Evolutionary conservation across 2,329 filamentous ascomycete species (phyloP), one percentile per base, ranked within the genome.

Genomic region (Penicillium sp.): DNA sequence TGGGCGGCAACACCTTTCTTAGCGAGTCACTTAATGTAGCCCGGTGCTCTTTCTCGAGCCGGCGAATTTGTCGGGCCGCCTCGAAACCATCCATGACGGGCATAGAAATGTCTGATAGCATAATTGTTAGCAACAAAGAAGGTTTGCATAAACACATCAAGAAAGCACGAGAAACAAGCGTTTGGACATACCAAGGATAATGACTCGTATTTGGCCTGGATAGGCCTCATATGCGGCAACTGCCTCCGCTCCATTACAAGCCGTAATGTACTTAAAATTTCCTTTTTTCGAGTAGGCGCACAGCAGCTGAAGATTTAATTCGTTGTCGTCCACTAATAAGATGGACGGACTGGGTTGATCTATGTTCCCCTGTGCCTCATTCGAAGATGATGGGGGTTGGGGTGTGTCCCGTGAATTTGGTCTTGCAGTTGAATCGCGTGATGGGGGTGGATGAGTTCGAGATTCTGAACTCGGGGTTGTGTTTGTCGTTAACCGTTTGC

Each of bases 291-390:
- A 61, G 47, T 63, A 71, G 3, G 68, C 68, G 45, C 63, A 60
- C 8, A 73, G 64, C 9, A 74, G 56, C 45, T 68, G 65, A 4
- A 73, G 63, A 49, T 74, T 74, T 41, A 74, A 19, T 7, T 61
- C 58, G 49, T 75, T 75, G 56, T 75, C 72, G 50, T 75, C 72
- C 4, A 75, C 72, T 14, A 75, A 58, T 5, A 74, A 57, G 7
- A 72, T 59, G 19, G 55, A 35, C 23, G 16, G 53, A 4, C 30
- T 10, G 19, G 14, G 14, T 7, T n/a, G 1, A 13, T 39, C 32
- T 30, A 11, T 14, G 18, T 30, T n/a, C 3, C 26, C 11, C 18
- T n/a, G 29, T 2, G 16, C 34, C 13, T 8, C 3, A 2, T 41
- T 29, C 8, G 47, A 11, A 34, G 26, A 18, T 16, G 41, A 10